These are phyloP conservation scores for Crithidia sp. DNA, from an alignment of 208 protist species.

Conservation along the genomic window DNA sequence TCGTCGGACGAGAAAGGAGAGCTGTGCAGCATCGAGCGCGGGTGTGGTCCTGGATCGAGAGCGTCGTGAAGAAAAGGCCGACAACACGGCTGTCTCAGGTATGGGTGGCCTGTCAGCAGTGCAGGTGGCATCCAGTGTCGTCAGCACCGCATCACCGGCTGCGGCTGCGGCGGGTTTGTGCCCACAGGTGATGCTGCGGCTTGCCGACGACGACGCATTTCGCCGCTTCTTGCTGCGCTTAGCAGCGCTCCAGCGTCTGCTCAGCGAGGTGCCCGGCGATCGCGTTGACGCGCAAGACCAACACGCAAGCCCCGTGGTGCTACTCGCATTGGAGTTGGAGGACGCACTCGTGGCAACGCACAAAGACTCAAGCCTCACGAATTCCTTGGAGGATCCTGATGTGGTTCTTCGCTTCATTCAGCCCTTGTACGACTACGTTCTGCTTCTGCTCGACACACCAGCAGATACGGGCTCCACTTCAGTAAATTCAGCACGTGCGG, in stretches of 20 bases:
- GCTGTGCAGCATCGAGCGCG: neutral
- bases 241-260: constrained; percentile 19
- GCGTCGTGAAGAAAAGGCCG: neutral
- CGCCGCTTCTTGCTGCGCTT: constrained; percentile 59
- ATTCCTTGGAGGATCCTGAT: constrained; percentile 5
- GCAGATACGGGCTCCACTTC: neutral
- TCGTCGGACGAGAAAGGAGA: no score
- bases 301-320: neutral
- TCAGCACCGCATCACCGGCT: no score
- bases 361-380: neutral
- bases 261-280: neutral
- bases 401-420: constrained; percentile 41
- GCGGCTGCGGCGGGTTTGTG: neutral
- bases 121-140: neutral
- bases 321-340: constrained; percentile 12
- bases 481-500: neutral
- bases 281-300: neutral
- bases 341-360: neutral
- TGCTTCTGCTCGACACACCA: constrained; percentile 17
- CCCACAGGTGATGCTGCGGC: constrained; percentile 24
- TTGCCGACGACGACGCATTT: constrained; percentile 62
- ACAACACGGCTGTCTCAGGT: no score
- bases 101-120: neutral
- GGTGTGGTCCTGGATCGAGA: neutral
- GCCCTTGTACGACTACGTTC: constrained; percentile 47